phyloP scores from a whole-genome alignment of 495 filamentous ascomycete species.

The Annulohypoxylon stygium region DNA sequence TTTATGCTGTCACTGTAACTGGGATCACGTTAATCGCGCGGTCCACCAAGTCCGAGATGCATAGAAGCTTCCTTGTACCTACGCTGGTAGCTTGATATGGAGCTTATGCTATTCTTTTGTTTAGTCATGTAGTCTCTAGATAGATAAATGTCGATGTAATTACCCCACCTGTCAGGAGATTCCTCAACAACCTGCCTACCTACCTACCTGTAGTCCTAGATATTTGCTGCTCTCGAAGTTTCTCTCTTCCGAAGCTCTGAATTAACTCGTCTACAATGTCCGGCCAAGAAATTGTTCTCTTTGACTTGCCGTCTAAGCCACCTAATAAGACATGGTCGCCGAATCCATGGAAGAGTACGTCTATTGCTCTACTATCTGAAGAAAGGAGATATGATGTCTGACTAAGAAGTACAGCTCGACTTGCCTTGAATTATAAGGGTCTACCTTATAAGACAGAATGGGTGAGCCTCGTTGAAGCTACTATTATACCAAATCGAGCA shows the following conservation, averaged over 20 bases:
- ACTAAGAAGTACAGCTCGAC: constrained; percentile 59
- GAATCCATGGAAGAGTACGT: constrained; percentile 73
- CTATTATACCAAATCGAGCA: background rate
- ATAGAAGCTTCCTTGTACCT: background rate
- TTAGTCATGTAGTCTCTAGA: background rate
- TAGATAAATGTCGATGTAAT: constrained; percentile 12
- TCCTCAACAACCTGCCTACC: background rate
- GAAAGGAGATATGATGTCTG: background rate
- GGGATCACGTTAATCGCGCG: background rate
- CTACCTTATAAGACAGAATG: constrained; percentile 75
- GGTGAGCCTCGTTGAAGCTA: constrained; percentile 47
- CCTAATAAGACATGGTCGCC: constrained; percentile 64
- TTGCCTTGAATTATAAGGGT: constrained; percentile 71
- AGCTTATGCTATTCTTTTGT: background rate
- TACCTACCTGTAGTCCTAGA: background rate
- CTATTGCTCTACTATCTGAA: background rate
- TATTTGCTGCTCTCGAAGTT: constrained; percentile 18
- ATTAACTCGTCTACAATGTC: constrained; percentile 29
- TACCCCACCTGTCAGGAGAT: background rate
- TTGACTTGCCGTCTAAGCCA: constrained; percentile 67
- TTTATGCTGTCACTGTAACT: background rate
- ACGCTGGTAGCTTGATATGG: background rate
- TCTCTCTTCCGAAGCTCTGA: background rate
- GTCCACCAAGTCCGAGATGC: background rate
- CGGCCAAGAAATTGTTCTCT: constrained; percentile 58